phyloP scores from a whole-genome alignment of 805 yeast genomes.

The Ogataea polymorpha region DNA sequence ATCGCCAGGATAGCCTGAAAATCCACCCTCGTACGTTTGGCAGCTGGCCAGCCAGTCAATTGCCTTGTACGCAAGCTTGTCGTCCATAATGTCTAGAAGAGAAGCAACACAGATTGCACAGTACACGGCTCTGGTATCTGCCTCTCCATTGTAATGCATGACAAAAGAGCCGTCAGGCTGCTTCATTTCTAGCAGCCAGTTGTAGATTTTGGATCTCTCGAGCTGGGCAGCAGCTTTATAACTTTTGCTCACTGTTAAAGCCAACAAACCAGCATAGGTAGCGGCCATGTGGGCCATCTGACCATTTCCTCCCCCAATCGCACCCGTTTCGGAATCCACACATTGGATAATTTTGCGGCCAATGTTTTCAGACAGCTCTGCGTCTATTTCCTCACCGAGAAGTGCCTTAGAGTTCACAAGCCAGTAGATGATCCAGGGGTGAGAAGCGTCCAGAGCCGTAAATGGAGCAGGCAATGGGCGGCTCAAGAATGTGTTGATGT shows the following conservation, averaged over 20 bases:
- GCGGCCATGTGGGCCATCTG: constrained; percentile 86
- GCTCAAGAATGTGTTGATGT: constrained; percentile 39
- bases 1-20: constrained; percentile 75
- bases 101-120: constrained; percentile 78
- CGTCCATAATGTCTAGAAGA: constrained; percentile 58
- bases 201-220: constrained; percentile 45
- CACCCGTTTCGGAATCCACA: constrained; percentile 45
- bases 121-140: constrained; percentile 81
- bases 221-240: constrained; percentile 40
- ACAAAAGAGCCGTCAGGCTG: constrained; percentile 69
- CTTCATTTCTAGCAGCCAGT: constrained; percentile 68
- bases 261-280: constrained; percentile 70
- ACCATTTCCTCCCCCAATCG: constrained; percentile 81
- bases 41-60: constrained; percentile 62
- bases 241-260: constrained; percentile 52
- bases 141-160: constrained; percentile 78
- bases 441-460: constrained; percentile 76
- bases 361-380: constrained; percentile 19
- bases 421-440: constrained; percentile 92
- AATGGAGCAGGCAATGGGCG: constrained; percentile 49
- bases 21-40: constrained; percentile 95
- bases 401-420: constrained; percentile 51
- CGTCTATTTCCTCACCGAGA: constrained; percentile 35
- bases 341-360: constrained; percentile 31
- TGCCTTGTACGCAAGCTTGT: constrained; percentile 51